These are phyloP conservation scores for Pulveroboletus ravenelii DNA, from an alignment of 768 basidiomycete species.

Conservation along the genomic window DNA sequence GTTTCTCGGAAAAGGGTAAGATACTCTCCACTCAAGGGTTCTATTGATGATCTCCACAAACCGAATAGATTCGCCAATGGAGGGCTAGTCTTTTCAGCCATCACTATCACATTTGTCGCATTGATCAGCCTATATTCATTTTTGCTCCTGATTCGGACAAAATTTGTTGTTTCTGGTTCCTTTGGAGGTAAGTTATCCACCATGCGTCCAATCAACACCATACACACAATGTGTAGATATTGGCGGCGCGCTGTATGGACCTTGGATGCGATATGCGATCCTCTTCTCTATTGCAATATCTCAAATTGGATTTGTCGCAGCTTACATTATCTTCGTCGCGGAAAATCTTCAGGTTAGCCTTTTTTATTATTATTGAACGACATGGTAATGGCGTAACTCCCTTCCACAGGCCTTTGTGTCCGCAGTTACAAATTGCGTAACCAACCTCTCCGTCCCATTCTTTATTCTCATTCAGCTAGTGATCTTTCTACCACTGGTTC, in stretches of 20 bases:
- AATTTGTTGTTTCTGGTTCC: constrained; percentile 84
- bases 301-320: constrained; percentile 82
- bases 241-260: constrained; percentile 86
- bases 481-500: constrained; percentile 84
- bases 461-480: constrained; percentile 82
- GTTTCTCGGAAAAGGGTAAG: constrained; percentile 89
- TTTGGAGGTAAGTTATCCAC: constrained; percentile 70
- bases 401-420: constrained; percentile 69
- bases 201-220: neutral
- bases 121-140: constrained; percentile 89
- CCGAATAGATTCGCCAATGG: constrained; percentile 83
- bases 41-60: constrained; percentile 4
- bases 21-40: neutral
- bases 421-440: constrained; percentile 73
- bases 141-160: constrained; percentile 82
- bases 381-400: neutral
- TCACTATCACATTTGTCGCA: constrained; percentile 78
- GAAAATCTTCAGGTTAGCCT: constrained; percentile 65
- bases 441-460: constrained; percentile 61
- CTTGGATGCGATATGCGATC: constrained; percentile 89
- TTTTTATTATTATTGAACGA: neutral
- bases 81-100: constrained; percentile 81
- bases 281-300: constrained; percentile 84
- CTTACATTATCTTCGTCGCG: constrained; percentile 95
- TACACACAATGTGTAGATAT: constrained; percentile 55